A percentile compares a stretch with the other conserved stretches of the same genome.
phyloP scores from a whole-genome alignment of 305 asterid genomes.

The Fraxinus greggii region DNA sequence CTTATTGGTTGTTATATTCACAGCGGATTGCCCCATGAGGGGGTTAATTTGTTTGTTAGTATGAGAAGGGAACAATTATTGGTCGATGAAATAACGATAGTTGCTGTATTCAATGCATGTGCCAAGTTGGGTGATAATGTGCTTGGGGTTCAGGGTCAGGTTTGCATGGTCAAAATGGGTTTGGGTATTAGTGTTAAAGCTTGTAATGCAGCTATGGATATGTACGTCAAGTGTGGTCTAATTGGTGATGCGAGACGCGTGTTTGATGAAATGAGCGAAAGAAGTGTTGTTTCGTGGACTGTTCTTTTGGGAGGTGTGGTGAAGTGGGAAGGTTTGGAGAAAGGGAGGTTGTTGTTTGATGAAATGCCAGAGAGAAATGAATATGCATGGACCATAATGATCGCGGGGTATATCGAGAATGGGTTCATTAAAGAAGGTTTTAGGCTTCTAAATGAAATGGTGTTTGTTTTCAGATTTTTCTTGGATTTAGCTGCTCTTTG shows the following conservation, averaged over 20 bases:
- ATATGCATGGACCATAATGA: slow-evolving; percentile 66
- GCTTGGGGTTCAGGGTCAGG: slow-evolving; percentile 58
- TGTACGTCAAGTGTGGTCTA: slow-evolving; percentile 67
- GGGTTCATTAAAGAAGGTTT: slow-evolving; percentile 53
- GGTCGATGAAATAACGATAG: slow-evolving; percentile 58
- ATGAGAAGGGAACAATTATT: slow-evolving; percentile 45
- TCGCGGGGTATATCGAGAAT: slow-evolving; percentile 49
- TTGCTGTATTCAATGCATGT: slow-evolving; percentile 54
- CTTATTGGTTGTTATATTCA: slow-evolving; percentile 57
- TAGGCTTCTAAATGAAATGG: slow-evolving; percentile 50
- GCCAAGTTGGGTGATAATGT: slow-evolving; percentile 49
- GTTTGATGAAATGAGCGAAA: slow-evolving; percentile 52
- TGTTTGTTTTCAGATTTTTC: slow-evolving; percentile 35
- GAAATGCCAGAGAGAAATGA: slow-evolving; percentile 65
- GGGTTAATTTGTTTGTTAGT: slow-evolving; percentile 42
- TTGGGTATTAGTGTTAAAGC: slow-evolving; percentile 45
- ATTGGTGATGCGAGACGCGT: slow-evolving; percentile 40
- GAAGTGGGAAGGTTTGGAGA: slow-evolving; percentile 58
- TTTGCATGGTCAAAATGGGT: slow-evolving; percentile 56
- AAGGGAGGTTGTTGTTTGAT: slow-evolving; percentile 53
- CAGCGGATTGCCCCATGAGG: slow-evolving; percentile 39
- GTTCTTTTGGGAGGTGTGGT: slow-evolving; percentile 61
- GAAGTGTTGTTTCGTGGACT: slow-evolving; percentile 77
- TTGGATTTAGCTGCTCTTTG: slow-evolving; percentile 52
- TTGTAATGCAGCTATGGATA: slow-evolving; percentile 63